phyloP scores from a whole-genome alignment of 2,329 filamentous ascomycete species.

The Neonectria magnoliae region DNA sequence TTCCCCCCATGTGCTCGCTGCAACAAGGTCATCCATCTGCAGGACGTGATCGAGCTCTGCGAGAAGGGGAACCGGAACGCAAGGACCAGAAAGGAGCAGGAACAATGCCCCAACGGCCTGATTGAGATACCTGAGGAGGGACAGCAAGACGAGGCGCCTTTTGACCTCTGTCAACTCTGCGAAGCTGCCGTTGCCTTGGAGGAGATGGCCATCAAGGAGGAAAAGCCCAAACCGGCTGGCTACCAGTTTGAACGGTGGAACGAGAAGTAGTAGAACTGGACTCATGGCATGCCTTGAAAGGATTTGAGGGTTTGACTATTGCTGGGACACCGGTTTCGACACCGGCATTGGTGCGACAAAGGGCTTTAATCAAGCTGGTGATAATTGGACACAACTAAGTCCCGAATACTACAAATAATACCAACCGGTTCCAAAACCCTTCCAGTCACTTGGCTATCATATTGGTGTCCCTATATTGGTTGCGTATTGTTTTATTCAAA shows the following conservation, averaged over 20 bases:
- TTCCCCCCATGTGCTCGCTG: background rate
- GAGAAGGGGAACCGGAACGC: background rate
- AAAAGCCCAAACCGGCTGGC: background rate
- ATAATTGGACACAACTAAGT: background rate
- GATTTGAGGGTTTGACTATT: background rate
- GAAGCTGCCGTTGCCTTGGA: background rate
- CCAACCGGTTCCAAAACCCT: background rate
- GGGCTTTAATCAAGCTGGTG: background rate
- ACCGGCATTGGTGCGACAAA: background rate
- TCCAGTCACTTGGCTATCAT: background rate
- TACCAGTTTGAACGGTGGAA: background rate
- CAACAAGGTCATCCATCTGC: background rate
- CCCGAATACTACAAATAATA: background rate
- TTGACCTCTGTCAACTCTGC: background rate
- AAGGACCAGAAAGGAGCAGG: background rate
- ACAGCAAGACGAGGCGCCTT: background rate
- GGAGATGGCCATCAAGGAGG: background rate
- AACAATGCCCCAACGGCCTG: background rate
- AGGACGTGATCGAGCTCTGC: background rate
- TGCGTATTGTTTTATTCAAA: too few relatives aligned
- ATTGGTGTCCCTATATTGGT: too few relatives aligned
- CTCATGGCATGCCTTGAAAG: background rate
- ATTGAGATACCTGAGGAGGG: background rate
- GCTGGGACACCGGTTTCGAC: background rate
- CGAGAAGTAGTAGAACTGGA: background rate